Evolutionary conservation across 441 rosid species (phyloP), one percentile per base, ranked within the genome.

Genomic region (Caryocar brasiliense): DNA sequence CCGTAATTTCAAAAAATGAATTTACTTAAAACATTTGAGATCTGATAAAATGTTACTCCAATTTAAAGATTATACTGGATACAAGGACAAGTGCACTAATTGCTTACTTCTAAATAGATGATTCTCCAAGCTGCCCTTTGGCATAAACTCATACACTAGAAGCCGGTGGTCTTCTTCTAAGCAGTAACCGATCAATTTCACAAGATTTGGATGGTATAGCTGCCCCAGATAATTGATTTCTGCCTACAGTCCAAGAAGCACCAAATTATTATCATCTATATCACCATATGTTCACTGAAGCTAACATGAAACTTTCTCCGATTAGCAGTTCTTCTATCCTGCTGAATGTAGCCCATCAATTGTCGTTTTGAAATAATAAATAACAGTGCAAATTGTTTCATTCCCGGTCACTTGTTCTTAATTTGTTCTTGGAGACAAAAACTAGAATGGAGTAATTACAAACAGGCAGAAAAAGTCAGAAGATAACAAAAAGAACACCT

Each of bases 181-280:
- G 71, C 97, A 84, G 62, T 77, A 86, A 26, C 97, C 94, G 18
- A 86, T 56, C 70, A 90, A 33, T 51, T 75, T 80, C 46, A 84
- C 95, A 24, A 86, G 79, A 71, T 90, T 79, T 0, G 94, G 95
- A 54, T 90, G 95, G 71, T 75, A 58, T 18, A 86, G 74, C 67
- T 82, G 88, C 2, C 98, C 96, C 47, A 90, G 65, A 66, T 78
- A 85, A 65, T 82, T 86, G 12, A 90, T 88, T 70, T 90, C 98
- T 7, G 96, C 68, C 98, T 90, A 39, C 30, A 67, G 7, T 25
- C 13, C 44, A 63, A 51, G 6, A 41, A 13, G 4, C 25, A 12
- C 13, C 9, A 44, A 25, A 38, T n/a, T n/a, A n/a, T 43, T 21
- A 44, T 37, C 22, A n/a, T 20, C 3, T 7, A 19, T 3, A 18